Evolutionary conservation across 1,284 basidiomycete species (phyloP).

Genomic region (Pseudozyma flocculosa): DNA sequence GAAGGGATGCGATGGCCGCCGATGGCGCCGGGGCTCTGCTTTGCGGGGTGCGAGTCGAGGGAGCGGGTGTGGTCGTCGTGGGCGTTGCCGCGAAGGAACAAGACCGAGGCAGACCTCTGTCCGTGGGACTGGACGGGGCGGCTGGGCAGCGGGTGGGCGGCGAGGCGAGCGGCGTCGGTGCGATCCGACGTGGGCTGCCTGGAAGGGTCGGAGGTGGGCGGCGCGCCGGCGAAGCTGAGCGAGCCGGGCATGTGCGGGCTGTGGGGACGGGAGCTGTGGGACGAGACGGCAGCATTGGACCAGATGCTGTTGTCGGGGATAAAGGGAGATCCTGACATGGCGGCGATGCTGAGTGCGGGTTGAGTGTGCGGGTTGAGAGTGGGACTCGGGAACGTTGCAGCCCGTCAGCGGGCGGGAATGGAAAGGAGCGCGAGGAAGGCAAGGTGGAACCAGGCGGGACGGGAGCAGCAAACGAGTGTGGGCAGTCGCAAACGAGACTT

Average conservation of each 20-base stretch:
- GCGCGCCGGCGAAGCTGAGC: too few relatives aligned
- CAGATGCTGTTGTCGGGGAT: conserved; percentile 34
- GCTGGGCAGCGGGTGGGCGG: conserved; percentile 27
- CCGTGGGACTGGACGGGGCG: conserved; percentile 9
- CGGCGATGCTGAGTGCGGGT: too few relatives aligned
- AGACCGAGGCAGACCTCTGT: conserved; percentile 5
- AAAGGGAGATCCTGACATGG: conserved; percentile 34
- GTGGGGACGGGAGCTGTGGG: not conserved
- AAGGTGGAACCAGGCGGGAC: too few relatives aligned
- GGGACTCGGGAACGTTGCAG: too few relatives aligned
- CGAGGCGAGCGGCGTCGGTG: conserved; percentile 8
- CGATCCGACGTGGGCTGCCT: conserved; percentile 1
- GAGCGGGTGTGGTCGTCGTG: conserved; percentile 18
- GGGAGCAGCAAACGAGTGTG: too few relatives aligned
- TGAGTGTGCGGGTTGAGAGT: too few relatives aligned
- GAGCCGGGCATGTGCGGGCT: too few relatives aligned
- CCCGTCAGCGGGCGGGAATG: too few relatives aligned
- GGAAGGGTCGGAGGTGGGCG: too few relatives aligned
- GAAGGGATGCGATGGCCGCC: conserved; percentile 7
- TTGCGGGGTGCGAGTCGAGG: conserved; percentile 14
- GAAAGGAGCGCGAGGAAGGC: too few relatives aligned
- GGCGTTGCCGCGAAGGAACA: conserved; percentile 7
- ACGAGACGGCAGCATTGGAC: conserved; percentile 14
- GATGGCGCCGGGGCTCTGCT: conserved; percentile 14
- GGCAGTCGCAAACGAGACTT: too few relatives aligned